These are phyloP conservation scores for Emiliania huxleyi DNA, from an alignment of 78 protist genomes.

Conservation along the genomic window DNA sequence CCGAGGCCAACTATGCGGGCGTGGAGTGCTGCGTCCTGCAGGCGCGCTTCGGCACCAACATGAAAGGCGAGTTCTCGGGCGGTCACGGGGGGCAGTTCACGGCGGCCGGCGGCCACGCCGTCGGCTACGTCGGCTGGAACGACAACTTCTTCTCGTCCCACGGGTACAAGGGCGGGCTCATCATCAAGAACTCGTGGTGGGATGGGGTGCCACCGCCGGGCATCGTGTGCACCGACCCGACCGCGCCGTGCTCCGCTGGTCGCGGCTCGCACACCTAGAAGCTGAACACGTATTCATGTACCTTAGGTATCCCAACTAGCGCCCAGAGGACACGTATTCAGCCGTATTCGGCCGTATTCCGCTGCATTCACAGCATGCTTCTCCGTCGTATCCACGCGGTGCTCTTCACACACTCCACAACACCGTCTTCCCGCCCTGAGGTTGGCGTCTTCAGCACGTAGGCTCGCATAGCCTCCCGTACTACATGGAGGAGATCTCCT, in stretches of 20 bases:
- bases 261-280: background rate
- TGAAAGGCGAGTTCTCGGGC: background rate
- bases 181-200: constrained; percentile 13
- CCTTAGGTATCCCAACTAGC: too few relatives aligned
- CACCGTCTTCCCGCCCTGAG: too few relatives aligned
- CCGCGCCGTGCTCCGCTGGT: background rate
- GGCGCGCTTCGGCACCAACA: background rate
- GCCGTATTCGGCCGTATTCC: too few relatives aligned
- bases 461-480: background rate
- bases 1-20: background rate
- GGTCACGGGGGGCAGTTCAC: background rate
- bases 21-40: background rate
- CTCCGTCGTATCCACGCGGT: too few relatives aligned
- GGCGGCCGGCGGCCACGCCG: background rate
- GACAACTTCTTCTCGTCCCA: background rate
- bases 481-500: background rate
- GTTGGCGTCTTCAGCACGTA: too few relatives aligned
- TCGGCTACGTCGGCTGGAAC: background rate
- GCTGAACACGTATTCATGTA: too few relatives aligned
- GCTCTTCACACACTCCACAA: too few relatives aligned
- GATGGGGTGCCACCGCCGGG: background rate
- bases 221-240: background rate
- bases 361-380: too few relatives aligned
- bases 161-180: background rate
- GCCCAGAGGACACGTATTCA: too few relatives aligned